Evolutionary conservation across 192 early-diverging fungal genomes (phyloP), one percentile per base, ranked within the genome.

Genomic region (Jimgerdemannia flammicorona): DNA sequence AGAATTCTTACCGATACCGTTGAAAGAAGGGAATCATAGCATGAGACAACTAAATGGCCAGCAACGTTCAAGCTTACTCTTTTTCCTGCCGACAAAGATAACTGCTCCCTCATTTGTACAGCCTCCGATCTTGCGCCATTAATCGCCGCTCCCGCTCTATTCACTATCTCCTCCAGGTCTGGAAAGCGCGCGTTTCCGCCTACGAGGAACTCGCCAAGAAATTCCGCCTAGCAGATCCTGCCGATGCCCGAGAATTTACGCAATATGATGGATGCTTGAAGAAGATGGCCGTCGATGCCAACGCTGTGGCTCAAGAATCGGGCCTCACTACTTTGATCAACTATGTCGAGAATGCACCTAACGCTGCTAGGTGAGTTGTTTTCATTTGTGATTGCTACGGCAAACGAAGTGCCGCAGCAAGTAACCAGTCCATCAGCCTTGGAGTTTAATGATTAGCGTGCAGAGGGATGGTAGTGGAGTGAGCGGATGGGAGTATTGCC

Each of bases 101-200:
- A 63, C 10, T 42, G 20, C 44, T 44, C 43, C 6, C n/a, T 75
- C 40, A 18, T 67, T 65, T 40, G n/a, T 49, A 2, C n/a, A 44
- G 2, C 41, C 0, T 3, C 4, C 59, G 3, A 17, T 67, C 20
- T 66, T 72, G 66, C 54, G 3, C 14, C 8, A 8, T 39, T 64
- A 59, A 68, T 74, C 65, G 2, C 64, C 11, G 70, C 64, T 39
- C 10, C 39, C 69, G n/a, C 72, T 7, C 7, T 66, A 44, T 63
- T 19, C 0, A 71, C 17, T 44, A n/a, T 40, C 67, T 40, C 69
- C 40, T 69, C 11, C 79, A 97, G 97, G 83, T 89, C 44, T 99
- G 97, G 97, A 98, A 99, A 81, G 97, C 93, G 43, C 91, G 97
- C 69, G 82, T 91, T 66, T 87, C 82, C 64, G 97, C 91, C 6